Evolutionary conservation across 2,329 filamentous ascomycete species (phyloP).

Genomic region (Fusarium floridanum): DNA sequence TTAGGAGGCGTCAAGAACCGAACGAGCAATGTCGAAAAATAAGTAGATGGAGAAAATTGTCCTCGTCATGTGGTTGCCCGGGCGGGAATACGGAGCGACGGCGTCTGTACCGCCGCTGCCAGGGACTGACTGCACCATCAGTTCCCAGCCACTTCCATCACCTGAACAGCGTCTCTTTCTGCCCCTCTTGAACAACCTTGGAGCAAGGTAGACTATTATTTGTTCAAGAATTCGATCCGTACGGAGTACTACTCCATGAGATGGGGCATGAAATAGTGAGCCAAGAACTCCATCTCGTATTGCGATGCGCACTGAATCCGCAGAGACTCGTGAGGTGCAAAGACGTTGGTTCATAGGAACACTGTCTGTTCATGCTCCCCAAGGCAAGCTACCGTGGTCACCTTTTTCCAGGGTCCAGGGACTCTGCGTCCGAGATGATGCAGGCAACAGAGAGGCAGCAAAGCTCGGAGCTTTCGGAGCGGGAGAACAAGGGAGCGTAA

Average conservation of each 20-base stretch:
- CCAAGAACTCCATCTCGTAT: neutral
- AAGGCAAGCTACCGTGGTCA: neutral
- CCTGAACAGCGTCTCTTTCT: slow-evolving; percentile 5
- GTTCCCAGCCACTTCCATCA: slow-evolving; percentile 12
- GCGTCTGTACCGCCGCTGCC: slow-evolving; percentile 2
- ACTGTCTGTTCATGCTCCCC: neutral
- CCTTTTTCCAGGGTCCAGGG: neutral
- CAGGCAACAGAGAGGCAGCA: neutral
- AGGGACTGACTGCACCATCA: slow-evolving; percentile 10
- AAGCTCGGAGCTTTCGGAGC: slow-evolving; percentile 1
- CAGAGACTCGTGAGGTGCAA: neutral
- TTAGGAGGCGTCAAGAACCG: neutral
- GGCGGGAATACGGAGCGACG: neutral
- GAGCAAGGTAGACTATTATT: neutral
- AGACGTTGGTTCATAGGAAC: neutral
- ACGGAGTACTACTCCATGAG: neutral
- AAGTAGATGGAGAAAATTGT: slow-evolving; percentile 4
- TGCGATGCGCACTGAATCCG: neutral
- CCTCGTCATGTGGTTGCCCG: neutral
- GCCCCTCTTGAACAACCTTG: slow-evolving; percentile 7
- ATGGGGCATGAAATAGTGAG: neutral
- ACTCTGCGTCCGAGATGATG: neutral
- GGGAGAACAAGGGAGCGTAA: neutral
- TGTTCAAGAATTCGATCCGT: neutral
- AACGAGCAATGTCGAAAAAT: neutral